These are phyloP conservation scores for Passiflora organensis DNA, from an alignment of 345 rosid species.

Conservation along the genomic window DNA sequence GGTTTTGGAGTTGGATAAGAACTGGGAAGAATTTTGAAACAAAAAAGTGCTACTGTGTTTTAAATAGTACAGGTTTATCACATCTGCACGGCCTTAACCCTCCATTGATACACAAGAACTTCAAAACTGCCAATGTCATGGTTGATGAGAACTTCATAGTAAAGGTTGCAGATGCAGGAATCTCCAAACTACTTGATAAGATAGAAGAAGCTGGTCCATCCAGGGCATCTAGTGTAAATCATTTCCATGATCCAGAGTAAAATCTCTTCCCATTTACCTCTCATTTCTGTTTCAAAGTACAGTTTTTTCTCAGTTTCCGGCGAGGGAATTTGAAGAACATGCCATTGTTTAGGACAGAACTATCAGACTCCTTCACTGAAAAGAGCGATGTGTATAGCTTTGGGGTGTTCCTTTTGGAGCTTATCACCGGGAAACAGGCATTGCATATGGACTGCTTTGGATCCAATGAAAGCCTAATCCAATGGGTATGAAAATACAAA, in stretches of 20 bases:
- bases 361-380: constrained; percentile 33
- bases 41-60: constrained; percentile 4
- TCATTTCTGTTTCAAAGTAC: not conserved
- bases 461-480: constrained; percentile 37
- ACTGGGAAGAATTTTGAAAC: not conserved
- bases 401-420: constrained; percentile 67
- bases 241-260: constrained; percentile 64
- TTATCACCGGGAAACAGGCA: constrained; percentile 47
- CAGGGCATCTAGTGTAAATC: constrained; percentile 22
- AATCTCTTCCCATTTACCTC: constrained; percentile 15
- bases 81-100: constrained; percentile 54
- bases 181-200: constrained; percentile 36
- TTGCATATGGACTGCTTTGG: constrained; percentile 19
- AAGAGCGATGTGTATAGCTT: constrained; percentile 58
- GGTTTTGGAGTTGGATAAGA: not conserved
- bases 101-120: constrained; percentile 59
- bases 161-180: constrained; percentile 54
- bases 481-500: constrained; percentile 60
- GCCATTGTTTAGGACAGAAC: constrained; percentile 30
- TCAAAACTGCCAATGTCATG: constrained; percentile 62
- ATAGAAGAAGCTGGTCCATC: constrained; percentile 53
- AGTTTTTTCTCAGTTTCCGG: constrained; percentile 6
- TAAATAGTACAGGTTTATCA: constrained; percentile 45
- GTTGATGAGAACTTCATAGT: constrained; percentile 62
- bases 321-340: not conserved